Base-by-base conservation (phyloP, 495 filamentous ascomycete genomes). In the Cercophora newfieldiana region DNA sequence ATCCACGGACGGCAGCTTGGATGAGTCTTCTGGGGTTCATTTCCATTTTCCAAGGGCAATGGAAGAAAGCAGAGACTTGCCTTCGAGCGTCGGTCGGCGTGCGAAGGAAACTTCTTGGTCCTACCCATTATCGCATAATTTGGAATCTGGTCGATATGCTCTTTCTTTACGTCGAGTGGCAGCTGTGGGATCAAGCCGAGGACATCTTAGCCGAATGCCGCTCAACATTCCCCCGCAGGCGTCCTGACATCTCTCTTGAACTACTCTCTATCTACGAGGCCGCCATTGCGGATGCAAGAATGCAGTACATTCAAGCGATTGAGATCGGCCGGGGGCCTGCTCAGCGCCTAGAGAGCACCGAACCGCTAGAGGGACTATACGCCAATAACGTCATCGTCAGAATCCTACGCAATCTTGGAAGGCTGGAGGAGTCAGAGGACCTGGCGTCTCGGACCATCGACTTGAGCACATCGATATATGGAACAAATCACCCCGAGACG, bases 401-500 rank as follows among this genome's bases (percentile, higher is more conserved):
- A 53, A 22, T 53, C 5, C 12, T 53, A n/a, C 50, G 50, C 2
- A 53, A 53, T 53, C 50, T 53, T n/a, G 50, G 50, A 14, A 53
- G 5, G 50, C 12, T 53, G 4, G 50, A 22, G 50, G 50, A 53
- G 25, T 53, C 50, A 53, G 50, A 53, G 50, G 50, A 4, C 3
- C n/a, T 53, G n/a, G 50, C 50, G n/a, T 53, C 50, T 53, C 50
- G 25, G n/a, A 53, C 50, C 50, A 2, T 53, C 14, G 50, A 53
- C 50, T 22, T 8, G 10, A 26, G 50, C 24, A 53, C 50, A 53
- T 47, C 37, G 50, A 22, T 53, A 3, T 53, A 19, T 53, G 50
- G 50, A 3, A 14, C 50, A 19, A 22, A 53, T 8, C 50, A 53
- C n/a, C 50, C 50, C 50, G 50, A 22, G 2, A 26, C 24, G 8